A percentile compares a stretch with the other conserved stretches of the same genome.
Evolutionary conservation across 257 asterid species (phyloP).

Genomic region (Euphrasia confusa): DNA sequence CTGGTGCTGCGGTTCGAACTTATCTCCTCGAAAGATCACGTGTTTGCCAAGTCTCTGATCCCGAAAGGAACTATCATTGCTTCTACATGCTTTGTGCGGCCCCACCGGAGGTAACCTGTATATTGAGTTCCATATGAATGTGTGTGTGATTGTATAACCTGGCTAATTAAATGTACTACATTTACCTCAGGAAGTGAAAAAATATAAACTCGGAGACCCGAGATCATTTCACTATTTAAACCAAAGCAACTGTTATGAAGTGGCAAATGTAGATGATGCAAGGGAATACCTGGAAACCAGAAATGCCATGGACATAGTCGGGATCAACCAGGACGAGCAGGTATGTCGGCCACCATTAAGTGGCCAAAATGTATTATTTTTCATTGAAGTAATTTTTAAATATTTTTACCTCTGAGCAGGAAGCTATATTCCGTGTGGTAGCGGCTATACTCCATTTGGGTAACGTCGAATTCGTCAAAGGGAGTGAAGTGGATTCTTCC

Average conservation of each 20-base stretch:
- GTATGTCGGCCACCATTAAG: conserved; percentile 26
- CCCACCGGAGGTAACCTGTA: conserved; percentile 76
- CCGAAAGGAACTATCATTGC: conserved; percentile 93
- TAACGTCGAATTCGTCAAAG: conserved; percentile 70
- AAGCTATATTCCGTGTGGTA: conserved; percentile 87
- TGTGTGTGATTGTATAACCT: conserved; percentile 19
- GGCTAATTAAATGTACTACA: not conserved
- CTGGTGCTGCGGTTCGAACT: conserved; percentile 96
- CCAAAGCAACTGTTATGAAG: conserved; percentile 79
- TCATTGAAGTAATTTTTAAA: not conserved
- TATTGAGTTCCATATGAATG: not conserved
- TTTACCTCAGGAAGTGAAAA: conserved; percentile 61
- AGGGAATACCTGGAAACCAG: conserved; percentile 86
- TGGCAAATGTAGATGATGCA: conserved; percentile 83
- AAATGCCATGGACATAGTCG: conserved; percentile 96
- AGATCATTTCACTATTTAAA: conserved; percentile 77
- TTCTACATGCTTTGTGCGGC: conserved; percentile 96
- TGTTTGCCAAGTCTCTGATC: conserved; percentile 94
- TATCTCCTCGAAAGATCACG: conserved; percentile 93
- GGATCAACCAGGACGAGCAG: conserved; percentile 93
- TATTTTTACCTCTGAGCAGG: conserved; percentile 36
- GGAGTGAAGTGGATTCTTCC: conserved; percentile 79
- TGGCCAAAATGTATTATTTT: not conserved
- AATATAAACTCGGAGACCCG: conserved; percentile 77
- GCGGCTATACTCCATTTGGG: conserved; percentile 98